These are phyloP conservation scores for Cordyceps militaris DNA, from an alignment of 2,329 filamentous ascomycete species.

Conservation along the genomic window DNA sequence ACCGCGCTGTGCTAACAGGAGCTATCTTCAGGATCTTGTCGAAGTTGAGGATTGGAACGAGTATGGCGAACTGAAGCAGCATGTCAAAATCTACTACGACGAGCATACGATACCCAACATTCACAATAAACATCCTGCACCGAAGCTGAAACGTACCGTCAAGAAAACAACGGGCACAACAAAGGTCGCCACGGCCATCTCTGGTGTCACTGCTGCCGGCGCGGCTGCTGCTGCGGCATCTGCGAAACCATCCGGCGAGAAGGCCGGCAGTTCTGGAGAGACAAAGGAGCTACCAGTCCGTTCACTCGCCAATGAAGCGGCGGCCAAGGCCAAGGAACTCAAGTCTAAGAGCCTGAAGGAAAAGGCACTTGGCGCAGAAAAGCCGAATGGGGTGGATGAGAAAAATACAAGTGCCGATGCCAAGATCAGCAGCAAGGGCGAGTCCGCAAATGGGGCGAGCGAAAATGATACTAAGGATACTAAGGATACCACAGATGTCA, in stretches of 20 bases:
- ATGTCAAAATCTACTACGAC: slow-evolving; percentile 64
- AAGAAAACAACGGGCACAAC: slow-evolving; percentile 26
- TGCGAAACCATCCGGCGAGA: slow-evolving; percentile 16
- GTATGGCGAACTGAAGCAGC: slow-evolving; percentile 87
- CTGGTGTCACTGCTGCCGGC: slow-evolving; percentile 21
- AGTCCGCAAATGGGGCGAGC: slow-evolving; percentile 7
- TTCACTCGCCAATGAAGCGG: slow-evolving; percentile 58
- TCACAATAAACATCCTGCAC: slow-evolving; percentile 42
- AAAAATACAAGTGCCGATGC: not conserved
- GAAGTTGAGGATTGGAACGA: slow-evolving; percentile 99
- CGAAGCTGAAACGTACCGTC: slow-evolving; percentile 24
- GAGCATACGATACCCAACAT: slow-evolving; percentile 52
- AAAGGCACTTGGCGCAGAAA: slow-evolving; percentile 40
- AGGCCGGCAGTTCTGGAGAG: slow-evolving; percentile 19
- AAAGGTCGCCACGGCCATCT: slow-evolving; percentile 22
- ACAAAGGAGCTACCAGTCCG: slow-evolving; percentile 37
- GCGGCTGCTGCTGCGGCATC: slow-evolving; percentile 21
- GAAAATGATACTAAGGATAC: slow-evolving; percentile 18
- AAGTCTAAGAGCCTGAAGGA: slow-evolving; percentile 46
- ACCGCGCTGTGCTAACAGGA: not conserved
- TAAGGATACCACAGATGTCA: slow-evolving; percentile 13
- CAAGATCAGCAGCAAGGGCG: slow-evolving; percentile 6
- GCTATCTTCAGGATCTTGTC: slow-evolving; percentile 63
- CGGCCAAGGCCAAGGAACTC: slow-evolving; percentile 55
- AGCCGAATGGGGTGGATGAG: slow-evolving; percentile 24